These are phyloP conservation scores for Colletotrichum sp. DNA, from an alignment of 2,329 filamentous ascomycete genomes.

Conservation along the genomic window DNA sequence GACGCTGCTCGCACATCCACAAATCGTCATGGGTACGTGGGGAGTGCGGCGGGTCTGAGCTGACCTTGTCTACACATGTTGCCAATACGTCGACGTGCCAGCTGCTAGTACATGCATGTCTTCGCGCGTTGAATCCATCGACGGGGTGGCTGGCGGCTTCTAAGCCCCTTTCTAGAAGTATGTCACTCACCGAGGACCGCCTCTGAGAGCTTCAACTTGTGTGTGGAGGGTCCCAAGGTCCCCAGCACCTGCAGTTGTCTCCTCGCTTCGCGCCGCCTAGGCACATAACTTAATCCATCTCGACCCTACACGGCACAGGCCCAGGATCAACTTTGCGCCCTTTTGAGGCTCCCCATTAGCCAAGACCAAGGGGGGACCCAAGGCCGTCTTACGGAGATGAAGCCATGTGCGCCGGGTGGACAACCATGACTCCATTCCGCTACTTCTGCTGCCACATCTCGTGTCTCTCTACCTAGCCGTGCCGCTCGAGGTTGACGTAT, in stretches of 20 bases:
- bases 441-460: neutral
- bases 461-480: conserved; percentile 11
- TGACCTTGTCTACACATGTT: neutral
- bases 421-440: conserved; percentile 11
- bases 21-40: conserved; percentile 5
- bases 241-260: conserved; percentile 13
- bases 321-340: neutral
- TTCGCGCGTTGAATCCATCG: conserved; percentile 7
- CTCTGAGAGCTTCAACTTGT: neutral
- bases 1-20: neutral
- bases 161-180: conserved; percentile 21
- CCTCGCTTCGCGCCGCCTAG: conserved; percentile 18
- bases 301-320: conserved; percentile 1
- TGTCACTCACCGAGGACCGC: conserved; percentile 15
- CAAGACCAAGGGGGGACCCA: neutral
- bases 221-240: neutral
- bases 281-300: conserved; percentile 9
- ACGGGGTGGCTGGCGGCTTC: conserved; percentile 17
- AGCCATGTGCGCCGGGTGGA: conserved; percentile 17
- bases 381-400: conserved; percentile 18
- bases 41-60: conserved; percentile 10
- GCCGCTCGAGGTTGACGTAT: conserved; percentile 21
- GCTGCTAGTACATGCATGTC: conserved; percentile 8
- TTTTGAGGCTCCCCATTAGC: conserved; percentile 20
- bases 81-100: neutral